Conservation (phyloP, 2,329 filamentous ascomycete species). For the Diaporthe capsici region DNA sequence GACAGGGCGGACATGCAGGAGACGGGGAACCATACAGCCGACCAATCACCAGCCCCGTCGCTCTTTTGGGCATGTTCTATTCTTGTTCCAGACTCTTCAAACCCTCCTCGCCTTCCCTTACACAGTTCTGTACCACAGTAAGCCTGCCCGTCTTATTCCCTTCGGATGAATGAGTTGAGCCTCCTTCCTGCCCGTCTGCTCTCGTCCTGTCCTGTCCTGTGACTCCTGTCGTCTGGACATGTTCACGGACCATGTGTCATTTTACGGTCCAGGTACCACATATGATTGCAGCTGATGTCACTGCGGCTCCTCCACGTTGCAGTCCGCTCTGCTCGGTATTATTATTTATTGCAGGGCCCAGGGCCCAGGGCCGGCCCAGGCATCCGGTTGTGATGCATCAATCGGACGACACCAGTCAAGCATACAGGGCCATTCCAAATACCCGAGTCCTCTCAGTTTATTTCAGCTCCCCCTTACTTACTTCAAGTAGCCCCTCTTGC, state of each 20-base stretch:
- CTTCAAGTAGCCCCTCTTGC: neutral
- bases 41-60: neutral
- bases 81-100: neutral
- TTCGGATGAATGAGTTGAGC: constrained; percentile 28
- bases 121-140: neutral
- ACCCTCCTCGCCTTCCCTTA: neutral
- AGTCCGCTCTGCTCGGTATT: constrained; percentile 6
- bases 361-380: neutral
- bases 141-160: constrained; percentile 18
- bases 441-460: neutral
- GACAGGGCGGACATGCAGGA: neutral
- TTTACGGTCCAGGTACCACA: neutral
- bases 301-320: constrained; percentile 27
- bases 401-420: neutral
- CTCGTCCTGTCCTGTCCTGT: neutral
- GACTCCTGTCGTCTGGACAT: neutral
- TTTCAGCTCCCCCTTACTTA: neutral
- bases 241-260: constrained; percentile 4
- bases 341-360: neutral
- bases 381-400: neutral
- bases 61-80: neutral
- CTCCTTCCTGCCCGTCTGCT: neutral
- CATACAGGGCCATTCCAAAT: neutral
- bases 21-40: neutral
- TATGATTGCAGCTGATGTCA: neutral